phyloP scores from a whole-genome alignment of 2,329 filamentous ascomycete species.

The Gremmenia infestans region DNA sequence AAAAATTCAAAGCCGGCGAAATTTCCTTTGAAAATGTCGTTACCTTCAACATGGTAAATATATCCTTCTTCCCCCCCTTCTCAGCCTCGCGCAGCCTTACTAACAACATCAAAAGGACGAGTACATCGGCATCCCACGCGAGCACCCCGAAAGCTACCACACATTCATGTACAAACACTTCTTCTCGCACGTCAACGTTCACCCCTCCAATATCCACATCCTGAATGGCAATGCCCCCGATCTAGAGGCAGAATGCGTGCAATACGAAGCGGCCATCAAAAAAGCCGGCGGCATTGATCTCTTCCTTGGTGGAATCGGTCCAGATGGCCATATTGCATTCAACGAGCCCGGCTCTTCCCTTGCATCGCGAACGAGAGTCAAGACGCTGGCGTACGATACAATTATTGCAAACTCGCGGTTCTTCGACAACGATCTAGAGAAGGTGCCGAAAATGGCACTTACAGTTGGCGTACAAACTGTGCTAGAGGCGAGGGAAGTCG shows the following conservation, averaged over 20 bases:
- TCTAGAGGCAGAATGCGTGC: slow-evolving; percentile 69
- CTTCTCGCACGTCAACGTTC: slow-evolving; percentile 79
- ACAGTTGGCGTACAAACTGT: slow-evolving; percentile 83
- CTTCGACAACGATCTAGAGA: slow-evolving; percentile 67
- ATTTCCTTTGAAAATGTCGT: slow-evolving; percentile 85
- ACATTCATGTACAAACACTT: slow-evolving; percentile 93
- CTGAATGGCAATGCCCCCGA: slow-evolving; percentile 75
- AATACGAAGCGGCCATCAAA: slow-evolving; percentile 75
- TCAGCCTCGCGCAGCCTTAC: neutral
- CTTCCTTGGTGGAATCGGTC: slow-evolving; percentile 79
- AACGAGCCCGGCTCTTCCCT: slow-evolving; percentile 83
- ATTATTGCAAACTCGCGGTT: slow-evolving; percentile 82
- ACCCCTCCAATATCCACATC: slow-evolving; percentile 78
- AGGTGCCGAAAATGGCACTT: slow-evolving; percentile 76
- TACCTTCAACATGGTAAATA: slow-evolving; percentile 79
- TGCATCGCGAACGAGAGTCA: slow-evolving; percentile 73
- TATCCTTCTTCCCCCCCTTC: slow-evolving; percentile 15
- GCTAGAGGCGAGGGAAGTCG: slow-evolving; percentile 73
- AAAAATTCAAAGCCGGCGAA: slow-evolving; percentile 62
- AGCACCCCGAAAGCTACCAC: slow-evolving; percentile 83
- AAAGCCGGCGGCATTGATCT: slow-evolving; percentile 74
- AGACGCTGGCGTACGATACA: slow-evolving; percentile 83
- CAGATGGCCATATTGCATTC: slow-evolving; percentile 86
- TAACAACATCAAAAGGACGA: slow-evolving; percentile 58
- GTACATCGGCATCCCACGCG: slow-evolving; percentile 77